Evolutionary conservation across 768 basidiomycete genomes (phyloP).

Genomic region (Pisolithus tinctorius): DNA sequence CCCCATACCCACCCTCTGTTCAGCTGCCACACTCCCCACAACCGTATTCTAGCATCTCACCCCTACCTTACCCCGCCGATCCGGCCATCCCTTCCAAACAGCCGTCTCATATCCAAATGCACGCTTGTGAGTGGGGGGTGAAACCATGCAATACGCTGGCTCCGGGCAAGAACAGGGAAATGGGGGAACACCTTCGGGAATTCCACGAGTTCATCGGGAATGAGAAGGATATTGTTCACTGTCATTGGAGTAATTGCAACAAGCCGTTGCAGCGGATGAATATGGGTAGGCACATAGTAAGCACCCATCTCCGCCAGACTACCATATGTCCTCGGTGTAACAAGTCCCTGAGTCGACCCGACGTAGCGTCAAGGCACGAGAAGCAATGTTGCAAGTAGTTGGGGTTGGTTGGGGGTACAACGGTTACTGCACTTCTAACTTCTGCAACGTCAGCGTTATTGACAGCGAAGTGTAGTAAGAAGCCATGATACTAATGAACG

Average conservation of each 20-base stretch:
- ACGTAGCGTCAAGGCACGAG: conserved; percentile 23
- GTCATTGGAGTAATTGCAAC: conserved; percentile 19
- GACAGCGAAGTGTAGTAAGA: neutral
- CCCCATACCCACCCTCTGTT: neutral
- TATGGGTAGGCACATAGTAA: conserved; percentile 22
- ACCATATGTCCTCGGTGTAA: conserved; percentile 18
- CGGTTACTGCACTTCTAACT: neutral
- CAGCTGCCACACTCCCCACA: neutral
- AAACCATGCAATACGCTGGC: conserved; percentile 17
- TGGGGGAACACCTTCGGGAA: conserved; percentile 20
- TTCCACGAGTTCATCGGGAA: conserved; percentile 20
- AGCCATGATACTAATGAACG: neutral
- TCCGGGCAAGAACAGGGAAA: conserved; percentile 25
- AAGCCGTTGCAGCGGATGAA: conserved; percentile 24
- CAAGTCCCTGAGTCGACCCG: conserved; percentile 20
- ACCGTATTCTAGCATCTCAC: neutral
- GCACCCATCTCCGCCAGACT: conserved; percentile 19
- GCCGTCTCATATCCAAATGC: conserved; percentile 5
- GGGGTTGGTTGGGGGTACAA: neutral
- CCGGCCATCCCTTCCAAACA: neutral
- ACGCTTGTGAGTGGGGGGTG: conserved; percentile 18
- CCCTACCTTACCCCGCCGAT: neutral
- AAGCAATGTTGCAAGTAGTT: conserved; percentile 11
- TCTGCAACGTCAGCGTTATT: neutral
- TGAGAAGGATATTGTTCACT: conserved; percentile 18